phyloP scores from a whole-genome alignment of 192 early-diverging fungal genomes.

The Coemansia sp. region DNA sequence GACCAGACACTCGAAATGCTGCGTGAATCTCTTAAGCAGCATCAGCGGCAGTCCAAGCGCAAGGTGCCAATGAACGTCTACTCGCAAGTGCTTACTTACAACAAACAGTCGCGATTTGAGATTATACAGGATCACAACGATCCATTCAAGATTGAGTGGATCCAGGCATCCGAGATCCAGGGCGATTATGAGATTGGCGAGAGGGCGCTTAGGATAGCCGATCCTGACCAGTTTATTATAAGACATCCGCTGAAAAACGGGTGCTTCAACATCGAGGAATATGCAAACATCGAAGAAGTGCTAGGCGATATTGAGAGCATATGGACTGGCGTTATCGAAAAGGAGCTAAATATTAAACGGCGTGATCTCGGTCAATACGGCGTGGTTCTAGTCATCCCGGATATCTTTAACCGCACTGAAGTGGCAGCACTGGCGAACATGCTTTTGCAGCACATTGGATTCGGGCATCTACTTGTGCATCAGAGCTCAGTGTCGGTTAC shows the following conservation, averaged over 20 bases:
- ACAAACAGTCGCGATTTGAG: constrained; percentile 61
- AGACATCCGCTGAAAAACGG: constrained; percentile 80
- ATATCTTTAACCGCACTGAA: constrained; percentile 64
- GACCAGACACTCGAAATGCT: constrained; percentile 50
- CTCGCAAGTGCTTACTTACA: constrained; percentile 70
- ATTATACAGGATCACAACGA: constrained; percentile 86
- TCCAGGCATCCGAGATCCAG: constrained; percentile 39
- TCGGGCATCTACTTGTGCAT: constrained; percentile 69
- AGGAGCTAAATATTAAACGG: constrained; percentile 65
- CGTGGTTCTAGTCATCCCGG: constrained; percentile 78
- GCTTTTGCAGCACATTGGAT: constrained; percentile 73
- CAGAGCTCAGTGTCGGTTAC: constrained; percentile 82
- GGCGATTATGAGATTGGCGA: constrained; percentile 52
- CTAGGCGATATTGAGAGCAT: constrained; percentile 77
- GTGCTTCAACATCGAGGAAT: constrained; percentile 73
- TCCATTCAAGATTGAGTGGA: constrained; percentile 89
- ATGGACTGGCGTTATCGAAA: constrained; percentile 68
- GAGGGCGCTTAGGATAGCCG: constrained; percentile 26
- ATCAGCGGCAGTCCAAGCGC: constrained; percentile 80
- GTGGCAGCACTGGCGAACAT: constrained; percentile 63
- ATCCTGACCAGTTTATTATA: constrained; percentile 35
- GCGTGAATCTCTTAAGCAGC: constrained; percentile 68
- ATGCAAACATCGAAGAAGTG: constrained; percentile 61
- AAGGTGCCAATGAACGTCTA: constrained; percentile 72
- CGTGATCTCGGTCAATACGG: constrained; percentile 61